Evolutionary conservation across 805 yeast species (phyloP).

Genomic region (Yarrowia sp.): DNA sequence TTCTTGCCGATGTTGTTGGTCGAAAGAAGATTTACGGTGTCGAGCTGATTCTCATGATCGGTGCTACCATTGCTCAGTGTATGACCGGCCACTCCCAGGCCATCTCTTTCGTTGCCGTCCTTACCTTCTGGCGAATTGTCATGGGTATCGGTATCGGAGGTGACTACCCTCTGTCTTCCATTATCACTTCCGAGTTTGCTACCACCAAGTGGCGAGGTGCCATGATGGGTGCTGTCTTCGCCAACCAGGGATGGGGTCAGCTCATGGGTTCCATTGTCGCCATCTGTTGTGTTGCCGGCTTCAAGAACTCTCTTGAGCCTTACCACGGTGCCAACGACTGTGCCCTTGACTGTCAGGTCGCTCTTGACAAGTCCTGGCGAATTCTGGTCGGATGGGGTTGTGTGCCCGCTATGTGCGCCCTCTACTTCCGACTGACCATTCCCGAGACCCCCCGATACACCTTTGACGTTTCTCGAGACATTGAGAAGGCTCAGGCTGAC

Average conservation of each 20-base stretch:
- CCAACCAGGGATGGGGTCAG: slow-evolving; percentile 98
- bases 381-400: slow-evolving; percentile 86
- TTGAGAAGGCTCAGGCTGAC: slow-evolving; percentile 51
- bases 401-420: slow-evolving; percentile 84
- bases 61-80: slow-evolving; percentile 81
- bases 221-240: slow-evolving; percentile 94
- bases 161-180: slow-evolving; percentile 93
- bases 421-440: slow-evolving; percentile 88
- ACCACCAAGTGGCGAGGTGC: slow-evolving; percentile 99
- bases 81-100: slow-evolving; percentile 74
- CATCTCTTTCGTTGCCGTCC: slow-evolving; percentile 72
- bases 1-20: slow-evolving; percentile 79
- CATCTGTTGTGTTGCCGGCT: slow-evolving; percentile 75
- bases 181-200: slow-evolving; percentile 89
- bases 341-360: slow-evolving; percentile 69
- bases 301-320: slow-evolving; percentile 63
- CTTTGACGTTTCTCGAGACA: slow-evolving; percentile 68
- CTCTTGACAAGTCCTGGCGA: slow-evolving; percentile 96
- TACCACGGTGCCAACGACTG: slow-evolving; percentile 68
- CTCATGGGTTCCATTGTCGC: slow-evolving; percentile 86
- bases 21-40: slow-evolving; percentile 87
- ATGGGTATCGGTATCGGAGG: slow-evolving; percentile 98
- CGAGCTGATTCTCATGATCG: slow-evolving; percentile 84
- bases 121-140: slow-evolving; percentile 78
- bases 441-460: slow-evolving; percentile 95